Evolutionary conservation across 164 flowering plant genomes (phyloP), one percentile per base, ranked within the genome.

Genomic region (Sedum album): DNA sequence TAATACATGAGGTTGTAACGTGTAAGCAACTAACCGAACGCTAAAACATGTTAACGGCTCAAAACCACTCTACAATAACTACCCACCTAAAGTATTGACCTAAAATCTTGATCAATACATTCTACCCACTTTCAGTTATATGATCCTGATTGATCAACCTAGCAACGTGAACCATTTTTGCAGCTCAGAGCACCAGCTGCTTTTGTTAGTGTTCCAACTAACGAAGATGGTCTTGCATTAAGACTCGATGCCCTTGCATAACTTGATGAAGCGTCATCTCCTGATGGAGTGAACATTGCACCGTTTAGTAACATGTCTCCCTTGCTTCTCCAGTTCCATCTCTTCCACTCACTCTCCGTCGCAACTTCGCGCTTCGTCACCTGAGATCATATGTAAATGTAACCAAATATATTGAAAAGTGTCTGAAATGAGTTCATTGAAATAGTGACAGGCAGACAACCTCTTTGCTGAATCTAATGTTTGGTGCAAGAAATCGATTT

Each of bases 261-360:
- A 48, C 82, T 83, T 18, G 87, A 79, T 0, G 90, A 79, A 1
- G 96, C 82, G 23, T 79, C 87, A 0, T 83, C 81, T 2, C 97
- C 95, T 0, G 94, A 83, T 13, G 75, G 68, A 0, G 84, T 81
- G 75, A 91, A 91, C 75, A 79, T 85, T 0, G 94, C 97, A 3
- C 92, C 94, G 61, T 90, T 90, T 64, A 88, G 41, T 79, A 90
- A 13, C 65, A 83, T 30, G 42, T 90, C 97, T 6, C 97, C 97
- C 70, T 79, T 79, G 0, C 94, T 85, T 62, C 89, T 83, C 96
- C 96, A 88, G 65, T 86, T 86, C 94, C 96, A 90, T 1, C 74
- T 70, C 71, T 73, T 80, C 92, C 94, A 85, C 62, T 78, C 69
- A 31, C 82, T 79, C 69, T 76, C 67, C 30, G 86, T 70, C 31